phyloP scores from a whole-genome alignment of 2,329 filamentous ascomycete genomes.

The Cordyceps cicadae region DNA sequence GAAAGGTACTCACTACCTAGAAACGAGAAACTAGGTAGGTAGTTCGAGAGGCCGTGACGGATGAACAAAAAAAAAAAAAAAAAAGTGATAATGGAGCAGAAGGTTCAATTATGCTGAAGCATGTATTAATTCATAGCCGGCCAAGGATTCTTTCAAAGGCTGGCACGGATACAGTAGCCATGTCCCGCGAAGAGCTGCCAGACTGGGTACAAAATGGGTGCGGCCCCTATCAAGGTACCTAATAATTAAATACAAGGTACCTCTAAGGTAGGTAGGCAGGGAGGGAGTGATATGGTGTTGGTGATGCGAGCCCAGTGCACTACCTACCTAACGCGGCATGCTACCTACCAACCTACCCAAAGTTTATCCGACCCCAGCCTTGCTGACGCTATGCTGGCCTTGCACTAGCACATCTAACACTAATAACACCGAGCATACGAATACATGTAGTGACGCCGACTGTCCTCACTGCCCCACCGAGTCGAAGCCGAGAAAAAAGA shows the following conservation, averaged over 20 bases:
- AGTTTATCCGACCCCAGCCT: not conserved
- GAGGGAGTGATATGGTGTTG: not conserved
- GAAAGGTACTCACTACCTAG: not conserved
- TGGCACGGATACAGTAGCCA: not conserved
- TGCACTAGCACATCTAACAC: constrained; percentile 7
- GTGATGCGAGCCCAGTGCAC: too few relatives aligned
- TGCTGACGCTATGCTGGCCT: not conserved
- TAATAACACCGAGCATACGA: not conserved
- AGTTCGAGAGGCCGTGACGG: not conserved
- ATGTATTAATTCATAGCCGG: not conserved
- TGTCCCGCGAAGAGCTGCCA: not conserved
- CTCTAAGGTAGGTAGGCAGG: too few relatives aligned
- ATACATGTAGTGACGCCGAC: not conserved
- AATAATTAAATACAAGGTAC: too few relatives aligned
- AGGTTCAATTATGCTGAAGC: too few relatives aligned
- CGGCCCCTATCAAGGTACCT: not conserved
- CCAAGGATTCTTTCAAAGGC: not conserved
- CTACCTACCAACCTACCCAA: not conserved
- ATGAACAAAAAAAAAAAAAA: too few relatives aligned
- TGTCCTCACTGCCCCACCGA: not conserved
- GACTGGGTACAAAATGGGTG: not conserved
- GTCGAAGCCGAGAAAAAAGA: not conserved
- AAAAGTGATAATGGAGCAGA: too few relatives aligned
- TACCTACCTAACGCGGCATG: too few relatives aligned
- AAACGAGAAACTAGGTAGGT: not conserved